Evolutionary conservation across 306 rosid species (phyloP).

Genomic region (Glycyrrhiza uralensis): DNA sequence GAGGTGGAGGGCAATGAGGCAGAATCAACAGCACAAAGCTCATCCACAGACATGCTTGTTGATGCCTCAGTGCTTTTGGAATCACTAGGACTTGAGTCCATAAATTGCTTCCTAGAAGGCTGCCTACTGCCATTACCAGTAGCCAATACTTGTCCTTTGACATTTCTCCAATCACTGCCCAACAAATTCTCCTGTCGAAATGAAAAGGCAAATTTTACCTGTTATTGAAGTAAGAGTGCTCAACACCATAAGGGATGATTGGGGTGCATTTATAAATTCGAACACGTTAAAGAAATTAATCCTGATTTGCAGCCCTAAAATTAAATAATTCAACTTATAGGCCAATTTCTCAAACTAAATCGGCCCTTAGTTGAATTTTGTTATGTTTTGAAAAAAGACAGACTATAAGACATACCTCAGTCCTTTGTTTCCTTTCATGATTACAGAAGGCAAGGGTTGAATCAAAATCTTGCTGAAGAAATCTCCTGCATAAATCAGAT

Average conservation of each 20-base stretch:
- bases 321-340: too few species aligned
- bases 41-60: slow-evolving; percentile 75
- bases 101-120: slow-evolving; percentile 66
- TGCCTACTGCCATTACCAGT: slow-evolving; percentile 60
- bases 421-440: slow-evolving; percentile 91
- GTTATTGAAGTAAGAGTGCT: neutral
- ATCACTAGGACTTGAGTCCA: slow-evolving; percentile 74
- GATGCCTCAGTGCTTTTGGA: slow-evolving; percentile 88
- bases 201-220: neutral
- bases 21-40: slow-evolving; percentile 66
- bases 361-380: too few species aligned
- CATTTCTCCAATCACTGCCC: slow-evolving; percentile 77
- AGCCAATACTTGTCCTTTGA: slow-evolving; percentile 78
- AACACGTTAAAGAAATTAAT: too few species aligned
- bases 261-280: too few species aligned
- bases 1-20: slow-evolving; percentile 76
- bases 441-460: slow-evolving; percentile 81
- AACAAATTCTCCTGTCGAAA: slow-evolving; percentile 59
- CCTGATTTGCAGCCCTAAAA: too few species aligned
- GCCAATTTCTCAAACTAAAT: too few species aligned
- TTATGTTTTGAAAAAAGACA: neutral
- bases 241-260: slow-evolving; percentile 11
- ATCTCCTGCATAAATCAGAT: slow-evolving; percentile 65
- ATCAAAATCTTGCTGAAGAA: slow-evolving; percentile 97
- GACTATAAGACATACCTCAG: slow-evolving; percentile 55